phyloP scores from a whole-genome alignment of 75 land plant genomes.

The Selaginella moellendorffii region DNA sequence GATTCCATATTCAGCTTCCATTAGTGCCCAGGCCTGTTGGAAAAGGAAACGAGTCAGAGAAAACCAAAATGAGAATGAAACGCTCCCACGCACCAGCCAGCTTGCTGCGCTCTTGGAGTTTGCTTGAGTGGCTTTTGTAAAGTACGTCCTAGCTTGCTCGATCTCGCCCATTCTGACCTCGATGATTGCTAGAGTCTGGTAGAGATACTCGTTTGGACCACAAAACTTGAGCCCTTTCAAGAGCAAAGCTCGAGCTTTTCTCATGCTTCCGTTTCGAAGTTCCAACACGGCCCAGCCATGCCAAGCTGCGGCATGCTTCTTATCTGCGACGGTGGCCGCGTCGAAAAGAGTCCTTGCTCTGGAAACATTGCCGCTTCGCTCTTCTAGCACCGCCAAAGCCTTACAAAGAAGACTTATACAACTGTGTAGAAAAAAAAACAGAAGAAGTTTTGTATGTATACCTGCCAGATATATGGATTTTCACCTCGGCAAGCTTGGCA shows the following conservation, averaged over 20 bases:
- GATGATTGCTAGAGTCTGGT: slow-evolving; percentile 82
- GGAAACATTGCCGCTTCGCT: slow-evolving; percentile 45
- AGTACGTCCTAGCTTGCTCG: slow-evolving; percentile 61
- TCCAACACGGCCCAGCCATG: slow-evolving; percentile 97
- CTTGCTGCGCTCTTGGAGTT: slow-evolving; percentile 97
- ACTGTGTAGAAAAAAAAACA: background rate
- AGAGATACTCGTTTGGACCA: slow-evolving; percentile 83
- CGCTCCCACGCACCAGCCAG: slow-evolving; percentile 56
- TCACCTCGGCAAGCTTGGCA: slow-evolving; percentile 93
- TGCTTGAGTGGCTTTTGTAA: slow-evolving; percentile 56
- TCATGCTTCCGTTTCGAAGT: slow-evolving; percentile 61
- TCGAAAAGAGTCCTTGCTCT: slow-evolving; percentile 88
- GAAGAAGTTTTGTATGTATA: slow-evolving; percentile 8
- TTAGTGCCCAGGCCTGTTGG: slow-evolving; percentile 81
- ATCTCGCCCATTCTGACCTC: slow-evolving; percentile 56
- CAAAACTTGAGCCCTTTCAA: slow-evolving; percentile 62
- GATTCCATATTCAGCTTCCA: slow-evolving; percentile 63
- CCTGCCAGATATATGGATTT: slow-evolving; percentile 97
- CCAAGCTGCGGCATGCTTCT: slow-evolving; percentile 91
- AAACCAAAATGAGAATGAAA: no score
- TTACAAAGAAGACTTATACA: slow-evolving; percentile 8
- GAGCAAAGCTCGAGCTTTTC: slow-evolving; percentile 68
- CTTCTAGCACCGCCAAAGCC: slow-evolving; percentile 95
- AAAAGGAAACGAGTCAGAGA: background rate
- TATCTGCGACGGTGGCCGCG: slow-evolving; percentile 90